Evolutionary conservation across 2,329 filamentous ascomycete species (phyloP).

Genomic region (Trichoderma endophyticum): DNA sequence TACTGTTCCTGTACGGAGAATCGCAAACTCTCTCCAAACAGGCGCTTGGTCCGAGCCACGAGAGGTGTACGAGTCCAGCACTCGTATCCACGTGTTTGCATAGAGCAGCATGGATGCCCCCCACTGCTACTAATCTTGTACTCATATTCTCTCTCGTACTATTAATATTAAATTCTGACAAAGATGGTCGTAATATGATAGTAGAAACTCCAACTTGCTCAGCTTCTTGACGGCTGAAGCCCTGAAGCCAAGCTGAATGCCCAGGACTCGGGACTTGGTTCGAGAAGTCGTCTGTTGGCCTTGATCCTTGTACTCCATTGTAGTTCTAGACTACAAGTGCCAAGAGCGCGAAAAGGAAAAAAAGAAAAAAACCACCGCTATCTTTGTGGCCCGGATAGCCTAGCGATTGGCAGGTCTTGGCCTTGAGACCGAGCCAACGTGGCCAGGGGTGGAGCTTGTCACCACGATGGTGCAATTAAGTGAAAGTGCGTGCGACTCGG

Average conservation of each 20-base stretch:
- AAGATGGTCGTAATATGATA: not conserved
- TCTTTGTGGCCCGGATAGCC: not conserved
- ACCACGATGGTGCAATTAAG: not conserved
- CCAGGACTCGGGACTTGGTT: not conserved
- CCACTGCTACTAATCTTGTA: not conserved
- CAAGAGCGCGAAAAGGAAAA: not conserved
- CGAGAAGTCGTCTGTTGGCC: not conserved
- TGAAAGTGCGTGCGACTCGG: not conserved
- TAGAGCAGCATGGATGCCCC: not conserved
- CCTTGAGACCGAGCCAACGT: not conserved
- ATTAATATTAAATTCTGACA: not conserved
- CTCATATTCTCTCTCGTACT: not conserved
- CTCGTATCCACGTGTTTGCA: not conserved
- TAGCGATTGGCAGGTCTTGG: conserved; percentile 3
- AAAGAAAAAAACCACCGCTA: not conserved
- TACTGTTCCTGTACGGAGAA: not conserved
- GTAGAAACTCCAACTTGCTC: not conserved
- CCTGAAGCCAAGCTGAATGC: not conserved
- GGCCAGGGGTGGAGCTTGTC: not conserved
- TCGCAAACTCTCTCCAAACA: not conserved
- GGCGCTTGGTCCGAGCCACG: not conserved
- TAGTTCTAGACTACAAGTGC: not conserved
- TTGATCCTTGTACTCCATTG: not conserved
- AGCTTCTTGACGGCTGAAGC: not conserved
- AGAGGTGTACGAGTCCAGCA: not conserved